phyloP scores from a whole-genome alignment of 805 yeast species.

The Grigorovia humatica region DNA sequence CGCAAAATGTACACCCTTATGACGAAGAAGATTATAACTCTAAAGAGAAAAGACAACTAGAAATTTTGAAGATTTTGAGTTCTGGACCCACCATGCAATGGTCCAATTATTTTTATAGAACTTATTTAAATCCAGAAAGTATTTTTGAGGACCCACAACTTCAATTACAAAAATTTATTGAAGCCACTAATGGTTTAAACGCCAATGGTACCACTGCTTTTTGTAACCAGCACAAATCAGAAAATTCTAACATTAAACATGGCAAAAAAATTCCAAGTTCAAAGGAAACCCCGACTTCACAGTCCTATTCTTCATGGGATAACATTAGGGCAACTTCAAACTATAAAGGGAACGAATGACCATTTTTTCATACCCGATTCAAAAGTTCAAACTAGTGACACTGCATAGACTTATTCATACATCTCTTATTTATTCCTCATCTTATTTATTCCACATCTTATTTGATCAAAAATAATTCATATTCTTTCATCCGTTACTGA shows the following conservation, averaged over 20 bases:
- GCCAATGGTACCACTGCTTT: not conserved
- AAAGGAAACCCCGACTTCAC: not conserved
- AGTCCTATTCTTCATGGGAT: constrained; percentile 21
- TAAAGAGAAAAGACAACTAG: constrained; percentile 15
- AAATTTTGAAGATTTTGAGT: constrained; percentile 27
- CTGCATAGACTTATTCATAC: too few species aligned
- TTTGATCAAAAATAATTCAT: too few species aligned
- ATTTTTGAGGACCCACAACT: constrained; percentile 47
- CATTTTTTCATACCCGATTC: too few species aligned
- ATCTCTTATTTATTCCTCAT: not conserved
- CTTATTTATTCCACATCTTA: too few species aligned
- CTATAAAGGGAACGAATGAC: not conserved
- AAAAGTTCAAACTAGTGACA: too few species aligned
- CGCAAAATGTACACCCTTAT: constrained; percentile 8
- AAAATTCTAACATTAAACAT: too few species aligned
- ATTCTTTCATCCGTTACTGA: not conserved
- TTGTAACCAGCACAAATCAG: too few species aligned
- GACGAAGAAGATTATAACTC: constrained; percentile 4
- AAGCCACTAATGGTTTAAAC: not conserved
- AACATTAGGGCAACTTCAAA: constrained; percentile 18
- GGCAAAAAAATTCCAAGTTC: too few species aligned
- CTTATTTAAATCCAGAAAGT: constrained; percentile 41
- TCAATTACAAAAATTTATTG: constrained; percentile 23
- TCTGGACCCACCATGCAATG: constrained; percentile 32
- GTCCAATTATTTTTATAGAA: constrained; percentile 43